These are phyloP conservation scores for Xylaria sp. DNA, from an alignment of 2,329 filamentous ascomycete genomes.

Conservation along the genomic window DNA sequence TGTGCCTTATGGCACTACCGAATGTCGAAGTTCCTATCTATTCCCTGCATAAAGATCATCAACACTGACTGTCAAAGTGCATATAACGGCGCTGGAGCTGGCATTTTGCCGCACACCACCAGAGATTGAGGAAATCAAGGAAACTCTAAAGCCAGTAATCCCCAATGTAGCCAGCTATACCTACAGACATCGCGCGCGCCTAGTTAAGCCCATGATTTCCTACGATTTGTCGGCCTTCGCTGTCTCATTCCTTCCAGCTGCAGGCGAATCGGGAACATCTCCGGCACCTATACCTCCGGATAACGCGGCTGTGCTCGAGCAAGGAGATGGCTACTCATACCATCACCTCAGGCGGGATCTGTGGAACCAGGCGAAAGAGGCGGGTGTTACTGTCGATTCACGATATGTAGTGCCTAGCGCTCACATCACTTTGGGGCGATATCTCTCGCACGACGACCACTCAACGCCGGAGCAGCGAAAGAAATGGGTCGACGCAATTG, in stretches of 20 bases:
- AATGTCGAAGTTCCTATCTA: not conserved
- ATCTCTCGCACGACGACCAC: conserved; percentile 75
- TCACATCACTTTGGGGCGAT: conserved; percentile 88
- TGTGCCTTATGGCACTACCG: not conserved
- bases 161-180: conserved; percentile 73
- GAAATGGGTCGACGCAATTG: conserved; percentile 75
- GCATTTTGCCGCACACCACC: conserved; percentile 78
- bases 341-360: conserved; percentile 88
- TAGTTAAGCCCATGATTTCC: conserved; percentile 84
- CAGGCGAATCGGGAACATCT: conserved; percentile 64
- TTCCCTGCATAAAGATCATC: not conserved
- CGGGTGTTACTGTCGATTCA: conserved; percentile 76
- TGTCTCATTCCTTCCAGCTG: conserved; percentile 85
- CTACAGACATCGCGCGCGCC: conserved; percentile 72
- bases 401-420: conserved; percentile 90
- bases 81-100: conserved; percentile 87
- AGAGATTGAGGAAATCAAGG: conserved; percentile 73
- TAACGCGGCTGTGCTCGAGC: conserved; percentile 49
- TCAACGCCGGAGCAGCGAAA: conserved; percentile 66
- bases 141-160: conserved; percentile 65
- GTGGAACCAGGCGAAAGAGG: conserved; percentile 67
- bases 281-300: conserved; percentile 55
- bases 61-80: conserved; percentile 57
- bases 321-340: conserved; percentile 80
- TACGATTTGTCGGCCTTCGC: conserved; percentile 89